These are phyloP conservation scores for Viola pubescens DNA, from an alignment of 441 rosid genomes.

Conservation along the genomic window DNA sequence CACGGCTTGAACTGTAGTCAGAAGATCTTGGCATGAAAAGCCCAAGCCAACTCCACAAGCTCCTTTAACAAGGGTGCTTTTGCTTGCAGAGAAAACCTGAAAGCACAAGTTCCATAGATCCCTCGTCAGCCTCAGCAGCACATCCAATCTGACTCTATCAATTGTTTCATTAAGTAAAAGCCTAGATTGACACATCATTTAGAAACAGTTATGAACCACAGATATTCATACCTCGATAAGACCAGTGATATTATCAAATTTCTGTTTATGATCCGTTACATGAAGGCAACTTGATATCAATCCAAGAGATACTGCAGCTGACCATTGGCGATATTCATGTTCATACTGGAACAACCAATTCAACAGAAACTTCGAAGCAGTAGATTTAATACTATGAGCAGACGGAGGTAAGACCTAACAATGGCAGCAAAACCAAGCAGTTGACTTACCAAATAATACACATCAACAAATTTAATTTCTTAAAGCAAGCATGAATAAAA, in stretches of 20 bases:
- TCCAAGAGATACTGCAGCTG: slow-evolving; percentile 92
- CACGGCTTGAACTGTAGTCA: slow-evolving; percentile 42
- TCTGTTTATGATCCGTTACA: slow-evolving; percentile 77
- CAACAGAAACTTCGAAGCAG: slow-evolving; percentile 77
- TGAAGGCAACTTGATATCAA: slow-evolving; percentile 65
- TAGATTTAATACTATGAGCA: slow-evolving; percentile 58
- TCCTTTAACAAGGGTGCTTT: slow-evolving; percentile 81
- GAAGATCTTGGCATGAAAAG: slow-evolving; percentile 76
- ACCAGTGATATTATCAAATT: slow-evolving; percentile 57
- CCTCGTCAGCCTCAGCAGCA: neutral
- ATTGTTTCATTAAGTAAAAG: neutral
- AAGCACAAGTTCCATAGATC: slow-evolving; percentile 17
- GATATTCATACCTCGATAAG: slow-evolving; percentile 59
- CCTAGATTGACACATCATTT: neutral
- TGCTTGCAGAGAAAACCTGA: slow-evolving; percentile 80
- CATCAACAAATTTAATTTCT: slow-evolving; percentile 1
- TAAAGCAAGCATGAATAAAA: neutral
- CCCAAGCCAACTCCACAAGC: slow-evolving; percentile 95
- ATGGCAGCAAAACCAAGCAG: slow-evolving; percentile 21
- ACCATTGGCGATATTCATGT: slow-evolving; percentile 94
- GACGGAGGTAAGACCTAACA: slow-evolving; percentile 80
- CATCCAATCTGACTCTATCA: too few relatives aligned
- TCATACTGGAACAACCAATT: slow-evolving; percentile 75
- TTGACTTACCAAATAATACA: neutral
- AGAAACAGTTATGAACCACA: slow-evolving; percentile 11